These are phyloP conservation scores for Diutina pseudorugosa DNA, from an alignment of 1,139 yeast species.

Conservation along the genomic window DNA sequence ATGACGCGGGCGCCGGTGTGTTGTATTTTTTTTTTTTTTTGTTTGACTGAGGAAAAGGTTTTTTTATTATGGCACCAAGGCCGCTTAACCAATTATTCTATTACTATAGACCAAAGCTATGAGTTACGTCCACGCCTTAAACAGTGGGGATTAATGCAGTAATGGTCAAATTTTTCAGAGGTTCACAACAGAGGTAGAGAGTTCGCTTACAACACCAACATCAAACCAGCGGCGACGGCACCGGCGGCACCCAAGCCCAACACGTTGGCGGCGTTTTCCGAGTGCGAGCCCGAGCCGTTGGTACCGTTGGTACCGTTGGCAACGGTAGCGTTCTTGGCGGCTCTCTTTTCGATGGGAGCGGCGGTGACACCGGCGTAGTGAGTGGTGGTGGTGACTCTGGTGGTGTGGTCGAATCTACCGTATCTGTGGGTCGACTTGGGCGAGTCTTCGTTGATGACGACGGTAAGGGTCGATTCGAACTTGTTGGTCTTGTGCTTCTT, in stretches of 20 bases:
- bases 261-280: constrained; percentile 11
- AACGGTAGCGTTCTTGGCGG: neutral
- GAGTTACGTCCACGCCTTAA: neutral
- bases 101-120: constrained; percentile 3
- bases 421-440: constrained; percentile 4
- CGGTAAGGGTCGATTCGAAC: neutral
- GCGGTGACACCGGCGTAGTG: neutral
- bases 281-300: constrained; percentile 15
- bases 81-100: neutral
- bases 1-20: neutral
- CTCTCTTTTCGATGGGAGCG: neutral
- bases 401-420: constrained; percentile 4
- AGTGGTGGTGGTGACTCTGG: constrained; percentile 2
- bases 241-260: constrained; percentile 10
- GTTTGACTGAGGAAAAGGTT: no score
- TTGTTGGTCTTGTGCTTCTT: neutral
- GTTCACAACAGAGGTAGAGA: neutral
- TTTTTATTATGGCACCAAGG: neutral
- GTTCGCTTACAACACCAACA: constrained; percentile 4
- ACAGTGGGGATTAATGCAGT: neutral
- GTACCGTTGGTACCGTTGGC: constrained; percentile 8
- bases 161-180: neutral
- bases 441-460: neutral
- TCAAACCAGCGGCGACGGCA: constrained; percentile 9
- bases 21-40: no score